A percentile compares a stretch with the other conserved stretches of the same genome.
Conservation (phyloP, 306 rosid species). For the Delonix regia region DNA sequence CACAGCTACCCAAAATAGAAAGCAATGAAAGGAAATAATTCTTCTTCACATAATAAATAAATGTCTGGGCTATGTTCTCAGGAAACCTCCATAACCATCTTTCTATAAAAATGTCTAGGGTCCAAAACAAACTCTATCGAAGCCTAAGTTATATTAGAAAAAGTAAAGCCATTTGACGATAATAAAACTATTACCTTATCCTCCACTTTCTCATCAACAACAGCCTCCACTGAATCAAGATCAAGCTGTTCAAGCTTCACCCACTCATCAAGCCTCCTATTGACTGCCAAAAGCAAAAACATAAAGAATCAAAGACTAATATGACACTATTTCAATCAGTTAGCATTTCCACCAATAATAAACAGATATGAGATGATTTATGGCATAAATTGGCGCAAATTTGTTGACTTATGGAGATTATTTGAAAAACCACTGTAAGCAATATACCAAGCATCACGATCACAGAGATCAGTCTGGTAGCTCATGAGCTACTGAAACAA, state of each 20-base stretch:
- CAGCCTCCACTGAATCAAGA: slow-evolving; percentile 92
- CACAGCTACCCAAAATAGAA: slow-evolving; percentile 12
- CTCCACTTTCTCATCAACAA: slow-evolving; percentile 99
- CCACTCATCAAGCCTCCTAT: slow-evolving; percentile 99
- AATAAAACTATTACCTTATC: slow-evolving; percentile 68
- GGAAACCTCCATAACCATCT: slow-evolving; percentile 18
- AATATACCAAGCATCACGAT: background rate
- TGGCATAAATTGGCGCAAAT: background rate
- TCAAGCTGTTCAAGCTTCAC: slow-evolving; percentile 98
- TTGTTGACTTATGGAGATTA: background rate
- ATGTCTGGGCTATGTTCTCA: background rate
- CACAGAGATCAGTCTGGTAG: background rate
- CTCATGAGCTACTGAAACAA: background rate
- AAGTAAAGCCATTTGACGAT: background rate
- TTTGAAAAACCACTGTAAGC: background rate
- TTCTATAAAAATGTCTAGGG: background rate
- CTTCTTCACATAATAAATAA: background rate
- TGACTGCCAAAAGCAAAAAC: slow-evolving; percentile 55
- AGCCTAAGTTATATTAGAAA: background rate
- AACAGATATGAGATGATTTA: background rate
- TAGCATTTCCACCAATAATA: slow-evolving; percentile 3
- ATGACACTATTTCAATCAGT: background rate
- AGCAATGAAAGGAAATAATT: slow-evolving; percentile 1
- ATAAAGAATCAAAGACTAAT: background rate
- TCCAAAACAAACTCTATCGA: background rate